Evolutionary conservation across 345 rosid genomes (phyloP), one percentile per base, ranked within the genome.

Genomic region (Anastatica hierochuntica): DNA sequence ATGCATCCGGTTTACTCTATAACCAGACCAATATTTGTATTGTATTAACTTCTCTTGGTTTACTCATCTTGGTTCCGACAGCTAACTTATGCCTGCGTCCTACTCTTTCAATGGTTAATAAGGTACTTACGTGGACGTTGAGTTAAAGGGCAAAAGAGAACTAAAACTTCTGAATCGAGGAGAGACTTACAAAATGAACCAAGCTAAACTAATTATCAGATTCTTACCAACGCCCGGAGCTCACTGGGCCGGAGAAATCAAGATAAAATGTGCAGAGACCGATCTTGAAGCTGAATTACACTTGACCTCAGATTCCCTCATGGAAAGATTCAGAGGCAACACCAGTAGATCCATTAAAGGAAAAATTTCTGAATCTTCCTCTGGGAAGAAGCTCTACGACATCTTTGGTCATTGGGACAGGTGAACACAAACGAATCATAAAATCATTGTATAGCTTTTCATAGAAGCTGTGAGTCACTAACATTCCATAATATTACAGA

Each of bases 321-420:
- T 60, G 26, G 49, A 40, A 73, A 39, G 73, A 36, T 16, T 77
- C 75, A 33, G 53, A 46, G 60, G 77, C 52, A 68, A 72, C 43
- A 56, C 52, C 21, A 72, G 64, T 15, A 66, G 80, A 69, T 73
- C 73, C 0, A 62, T 90, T 14, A 75, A 69, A 43, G 98, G 98
- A 41, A 87, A 73, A 53, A 82, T 90, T 45, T 54, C 57, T 3
- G 55, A 76, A 11, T 53, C 78, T 12, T 72, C 79, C 0, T 73
- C 94, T 4, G 43, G 38, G 3, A 62, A 39, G 11, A 60, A 66
- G 10, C 73, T 87, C 18, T 79, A 61, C 19, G 79, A 78, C 58
- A 53, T 87, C 34, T 14, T 34, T 43, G 96, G 98, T 10, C 77
- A 90, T 6, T 90, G 98, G 96, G 85, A 79, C 47, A 86, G 82